Evolutionary conservation across 2,329 filamentous ascomycete genomes (phyloP), one percentile per base, ranked within the genome.

Genomic region (Domatiomyces globalis): DNA sequence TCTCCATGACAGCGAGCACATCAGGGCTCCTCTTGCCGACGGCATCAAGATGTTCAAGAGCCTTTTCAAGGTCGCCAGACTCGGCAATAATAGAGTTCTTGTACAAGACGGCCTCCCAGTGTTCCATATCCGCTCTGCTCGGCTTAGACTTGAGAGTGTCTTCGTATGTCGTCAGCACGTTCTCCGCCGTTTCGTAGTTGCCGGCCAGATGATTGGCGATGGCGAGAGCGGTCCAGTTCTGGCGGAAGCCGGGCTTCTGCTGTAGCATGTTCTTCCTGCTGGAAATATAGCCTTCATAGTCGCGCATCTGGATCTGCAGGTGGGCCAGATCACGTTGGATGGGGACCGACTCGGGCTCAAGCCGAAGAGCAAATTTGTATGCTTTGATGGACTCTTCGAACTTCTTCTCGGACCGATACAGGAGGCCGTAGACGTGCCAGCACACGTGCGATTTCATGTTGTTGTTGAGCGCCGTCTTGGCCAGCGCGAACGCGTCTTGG

Each of bases 361-460:
- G 78, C 65, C 81, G 83, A 61, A 98, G 73, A 15, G 92, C 92
- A 68, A 94, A 95, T 67, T 94, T 94, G 75, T 98, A 98, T 53
- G 92, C 94, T 75, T 96, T 96, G 73, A 95, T 95, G 8, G 94
- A 90, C 72, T 96, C 92, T 68, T 96, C 92, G 62, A 94, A 96
- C 71, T 98, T 96, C 77, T 96, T 96, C 65, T 85, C 84, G 47
- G 87, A 84, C 49, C 90, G 83, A 71, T 94, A 96, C 48, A 98
- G 77, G 60, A 98, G 72, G 29, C 94, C 92, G 67, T 96, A 98
- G 55, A 98, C 92, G 69, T 98, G 94, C 92, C 92, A 98, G 75
- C 89, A 96, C 63, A 98, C 89, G 70, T 96, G 90, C 63, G 89
- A 95, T 73, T 94, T 95, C 89, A 98, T 96, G 67, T 96, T 89